phyloP scores from a whole-genome alignment of 352 stramenopile genomes.

The Pythium catenulatum region DNA sequence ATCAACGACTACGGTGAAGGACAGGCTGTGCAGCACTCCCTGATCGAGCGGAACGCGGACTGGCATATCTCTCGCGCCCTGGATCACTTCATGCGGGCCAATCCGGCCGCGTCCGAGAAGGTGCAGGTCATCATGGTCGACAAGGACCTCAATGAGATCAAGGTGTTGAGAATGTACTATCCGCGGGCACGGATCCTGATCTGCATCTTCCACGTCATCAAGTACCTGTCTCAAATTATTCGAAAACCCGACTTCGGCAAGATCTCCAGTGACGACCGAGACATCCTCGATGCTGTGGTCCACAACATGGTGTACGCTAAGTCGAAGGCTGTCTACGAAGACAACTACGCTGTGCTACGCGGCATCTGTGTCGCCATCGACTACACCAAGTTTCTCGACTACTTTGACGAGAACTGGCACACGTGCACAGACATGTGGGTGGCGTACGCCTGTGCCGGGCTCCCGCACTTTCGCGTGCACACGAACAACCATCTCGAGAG shows the following conservation, averaged over 20 bases:
- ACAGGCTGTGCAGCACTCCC: background rate
- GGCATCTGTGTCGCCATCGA: background rate
- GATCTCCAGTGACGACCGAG: slow-evolving; percentile 7
- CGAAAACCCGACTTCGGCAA: slow-evolving; percentile 42
- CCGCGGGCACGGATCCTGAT: slow-evolving; percentile 37
- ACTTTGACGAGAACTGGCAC: slow-evolving; percentile 59
- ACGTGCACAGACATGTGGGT: slow-evolving; percentile 60
- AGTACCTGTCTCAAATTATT: slow-evolving; percentile 28
- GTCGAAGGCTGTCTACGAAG: slow-evolving; percentile 2
- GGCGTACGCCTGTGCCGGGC: background rate
- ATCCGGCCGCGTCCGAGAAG: slow-evolving; percentile 21
- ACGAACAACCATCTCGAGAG: slow-evolving; percentile 22
- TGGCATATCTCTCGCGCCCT: slow-evolving; percentile 45
- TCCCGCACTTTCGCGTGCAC: slow-evolving; percentile 48
- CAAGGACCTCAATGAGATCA: slow-evolving; percentile 63
- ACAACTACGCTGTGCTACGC: background rate
- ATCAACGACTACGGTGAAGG: slow-evolving; percentile 14
- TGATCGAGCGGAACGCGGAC: background rate
- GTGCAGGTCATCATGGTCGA: slow-evolving; percentile 56
- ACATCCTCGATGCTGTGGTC: slow-evolving; percentile 2
- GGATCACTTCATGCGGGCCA: slow-evolving; percentile 36
- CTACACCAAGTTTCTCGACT: slow-evolving; percentile 15
- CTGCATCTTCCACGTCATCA: slow-evolving; percentile 60
- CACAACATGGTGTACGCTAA: slow-evolving; percentile 29
- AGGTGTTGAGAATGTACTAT: slow-evolving; percentile 36